Evolutionary conservation across 495 filamentous ascomycete species (phyloP), one percentile per base, ranked within the genome.

Genomic region (Trichoderma orchidacearum): DNA sequence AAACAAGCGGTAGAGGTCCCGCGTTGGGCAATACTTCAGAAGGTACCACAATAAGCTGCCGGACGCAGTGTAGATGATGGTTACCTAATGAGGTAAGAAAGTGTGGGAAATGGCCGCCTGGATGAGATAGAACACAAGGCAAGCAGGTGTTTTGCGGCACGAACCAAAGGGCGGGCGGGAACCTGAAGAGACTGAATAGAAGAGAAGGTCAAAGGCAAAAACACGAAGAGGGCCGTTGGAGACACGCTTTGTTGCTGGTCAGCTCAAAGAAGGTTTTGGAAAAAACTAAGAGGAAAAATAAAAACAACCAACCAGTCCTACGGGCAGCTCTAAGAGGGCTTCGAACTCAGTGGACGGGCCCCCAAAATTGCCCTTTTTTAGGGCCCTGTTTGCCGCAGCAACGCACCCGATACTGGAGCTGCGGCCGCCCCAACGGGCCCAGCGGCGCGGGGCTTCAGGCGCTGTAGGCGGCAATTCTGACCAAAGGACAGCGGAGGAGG

Each of bases 1-100:
- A 53, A 61, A 55, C 3, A 30, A 35, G 54, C 54, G 32, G 29
- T 13, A 29, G 52, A n/a, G 18, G 54, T 56, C 27, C 32, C 34
- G 29, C 38, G 25, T 36, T 29, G 54, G 27, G 54, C 25, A 36
- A 30, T 18, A 36, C 15, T 18, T 30, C 13, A 30, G 25, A 30
- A 31, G 13, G 17, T 21, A 12, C n/a, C 23, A 15, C 11, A 15
- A 31, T 4, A 52, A 29, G 11, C 7, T 29, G 25, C 23, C 5
- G 50, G 18, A 51, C 25, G 48, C 48, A 30, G 6, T 30, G 50
- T 30, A 29, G 25, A 15, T 52, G 3, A n/a, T n/a, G 28, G 9
- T 28, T 17, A 53, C 28, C 28, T 8, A 30, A 53, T 8, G 11
- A 53, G 28, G 51, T 30, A 31, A n/a, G 51, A 31, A 32, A 11